Evolutionary conservation across 768 basidiomycete genomes (phyloP), one percentile per base, ranked within the genome.

Genomic region (Rossbeevera mucosa): DNA sequence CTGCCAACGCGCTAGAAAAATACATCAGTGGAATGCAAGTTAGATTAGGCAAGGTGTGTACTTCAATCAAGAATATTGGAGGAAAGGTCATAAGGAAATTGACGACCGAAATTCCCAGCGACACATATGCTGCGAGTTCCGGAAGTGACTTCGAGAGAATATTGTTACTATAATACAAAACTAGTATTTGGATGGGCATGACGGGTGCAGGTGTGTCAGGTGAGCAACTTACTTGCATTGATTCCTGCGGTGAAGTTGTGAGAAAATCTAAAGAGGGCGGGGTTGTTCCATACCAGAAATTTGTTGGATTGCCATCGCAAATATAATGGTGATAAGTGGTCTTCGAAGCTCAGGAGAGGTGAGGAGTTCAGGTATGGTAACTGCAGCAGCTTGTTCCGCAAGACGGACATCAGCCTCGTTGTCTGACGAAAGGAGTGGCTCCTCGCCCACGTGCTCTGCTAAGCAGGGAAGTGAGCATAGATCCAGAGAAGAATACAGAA

Each of bases 81-180:
- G 91, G 89, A 65, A 93, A 87, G 0, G 82, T 78, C 76, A 76
- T 76, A 44, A 81, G 52, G 47, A 86, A 86, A 64, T 96, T 96
- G 53, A 94, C 82, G 28, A 91, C 63, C 0, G 92, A 88, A 47
- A 95, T 89, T 16, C 84, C 87, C 2, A 96, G 69, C 2, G 92
- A 93, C 18, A 94, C 80, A 59, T 90, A 86, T 18, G 90, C 82
- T 0, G 88, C 93, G 21, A 85, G 67, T 16, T 87, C 78, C 14
- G 93, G 91, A 50, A 96, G 73, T 3, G 91, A 78, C 53, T 81
- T 86, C 22, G 84, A 80, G 22, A 96, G 78, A 58, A 96, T 96
- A 44, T 85, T 80, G 59, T 91, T 94, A 70, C 88, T 91, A 71
- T 94, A 95, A 67, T 93, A 95, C 50, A 95, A 76, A 24, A 95